Percentiles rank a stretch among this genome's conserved stretches.
phyloP scores from a whole-genome alignment of 352 stramenopile genomes.

The Globisporangium heterothallicum region DNA sequence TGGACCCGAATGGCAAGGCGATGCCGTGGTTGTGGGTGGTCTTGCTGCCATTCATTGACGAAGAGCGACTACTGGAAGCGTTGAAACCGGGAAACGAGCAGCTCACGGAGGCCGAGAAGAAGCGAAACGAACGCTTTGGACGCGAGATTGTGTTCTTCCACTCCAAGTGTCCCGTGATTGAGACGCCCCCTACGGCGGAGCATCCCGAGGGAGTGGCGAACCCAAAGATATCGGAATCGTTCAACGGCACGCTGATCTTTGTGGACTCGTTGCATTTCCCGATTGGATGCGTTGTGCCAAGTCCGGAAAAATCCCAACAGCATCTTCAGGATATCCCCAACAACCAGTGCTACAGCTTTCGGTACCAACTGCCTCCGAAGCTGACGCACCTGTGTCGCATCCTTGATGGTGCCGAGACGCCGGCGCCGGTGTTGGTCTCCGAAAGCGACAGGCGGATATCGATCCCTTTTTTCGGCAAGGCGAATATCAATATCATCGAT shows the following conservation, averaged over 20 bases:
- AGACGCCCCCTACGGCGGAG: constrained; percentile 35
- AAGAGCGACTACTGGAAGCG: constrained; percentile 89
- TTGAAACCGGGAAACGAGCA: constrained; percentile 73
- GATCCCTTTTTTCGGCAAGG: constrained; percentile 78
- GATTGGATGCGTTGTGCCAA: constrained; percentile 67
- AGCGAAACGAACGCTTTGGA: constrained; percentile 78
- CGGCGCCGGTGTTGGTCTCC: constrained; percentile 40
- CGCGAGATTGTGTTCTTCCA: constrained; percentile 86
- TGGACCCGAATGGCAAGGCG: constrained; percentile 98
- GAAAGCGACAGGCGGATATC: constrained; percentile 61
- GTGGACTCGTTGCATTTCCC: constrained; percentile 70
- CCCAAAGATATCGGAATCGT: constrained; percentile 50
- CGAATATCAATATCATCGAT: constrained; percentile 84
- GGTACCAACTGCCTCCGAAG: constrained; percentile 59
- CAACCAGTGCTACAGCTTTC: constrained; percentile 85
- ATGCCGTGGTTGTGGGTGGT: constrained; percentile 99
- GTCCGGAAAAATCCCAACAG: constrained; percentile 65
- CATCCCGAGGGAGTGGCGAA: constrained; percentile 35
- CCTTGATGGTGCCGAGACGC: constrained; percentile 40
- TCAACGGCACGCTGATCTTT: constrained; percentile 70
- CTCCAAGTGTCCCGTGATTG: constrained; percentile 46
- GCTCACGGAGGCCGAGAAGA: constrained; percentile 67
- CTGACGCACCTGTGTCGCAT: constrained; percentile 48
- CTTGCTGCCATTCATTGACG: constrained; percentile 98
- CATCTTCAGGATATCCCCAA: constrained; percentile 75